Evolutionary conservation across 495 filamentous ascomycete genomes (phyloP).

Genomic region (Saxophila tyrrhenica): DNA sequence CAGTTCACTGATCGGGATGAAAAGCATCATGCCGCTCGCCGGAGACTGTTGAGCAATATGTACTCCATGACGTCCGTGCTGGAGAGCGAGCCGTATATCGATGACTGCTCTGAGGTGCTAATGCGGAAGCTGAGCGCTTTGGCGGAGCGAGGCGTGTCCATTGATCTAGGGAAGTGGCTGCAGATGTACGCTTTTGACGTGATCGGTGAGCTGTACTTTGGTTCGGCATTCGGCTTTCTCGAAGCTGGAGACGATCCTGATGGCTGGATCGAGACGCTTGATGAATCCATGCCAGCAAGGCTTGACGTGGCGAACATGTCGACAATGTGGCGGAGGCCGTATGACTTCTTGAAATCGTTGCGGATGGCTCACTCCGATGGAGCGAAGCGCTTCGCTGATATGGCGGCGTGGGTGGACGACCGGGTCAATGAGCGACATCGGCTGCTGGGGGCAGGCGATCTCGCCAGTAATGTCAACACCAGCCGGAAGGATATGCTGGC

Average conservation of each 20-base stretch:
- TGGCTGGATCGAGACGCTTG: neutral
- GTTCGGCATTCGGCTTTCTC: constrained; percentile 17
- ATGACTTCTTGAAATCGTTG: neutral
- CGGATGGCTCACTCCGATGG: neutral
- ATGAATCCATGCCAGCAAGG: neutral
- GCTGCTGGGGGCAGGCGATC: neutral
- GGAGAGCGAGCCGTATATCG: constrained; percentile 26
- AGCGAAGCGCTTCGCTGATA: neutral
- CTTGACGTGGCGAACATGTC: no score
- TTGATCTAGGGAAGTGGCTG: constrained; percentile 36
- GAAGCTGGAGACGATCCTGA: constrained; percentile 17
- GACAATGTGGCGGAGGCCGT: no score
- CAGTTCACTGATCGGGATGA: no score
- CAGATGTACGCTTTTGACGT: constrained; percentile 32
- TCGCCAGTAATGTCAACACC: neutral
- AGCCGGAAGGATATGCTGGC: neutral
- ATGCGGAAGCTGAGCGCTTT: constrained; percentile 15
- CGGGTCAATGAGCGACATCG: neutral
- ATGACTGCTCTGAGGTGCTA: constrained; percentile 27
- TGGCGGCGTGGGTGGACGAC: neutral
- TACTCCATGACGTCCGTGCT: constrained; percentile 29
- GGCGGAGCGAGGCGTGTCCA: constrained; percentile 12
- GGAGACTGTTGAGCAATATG: constrained; percentile 13
- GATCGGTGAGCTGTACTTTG: constrained; percentile 13
- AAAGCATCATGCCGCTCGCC: neutral